Conservation (phyloP, 352 stramenopile genomes). For the Aphanomyces cochlioides region DNA sequence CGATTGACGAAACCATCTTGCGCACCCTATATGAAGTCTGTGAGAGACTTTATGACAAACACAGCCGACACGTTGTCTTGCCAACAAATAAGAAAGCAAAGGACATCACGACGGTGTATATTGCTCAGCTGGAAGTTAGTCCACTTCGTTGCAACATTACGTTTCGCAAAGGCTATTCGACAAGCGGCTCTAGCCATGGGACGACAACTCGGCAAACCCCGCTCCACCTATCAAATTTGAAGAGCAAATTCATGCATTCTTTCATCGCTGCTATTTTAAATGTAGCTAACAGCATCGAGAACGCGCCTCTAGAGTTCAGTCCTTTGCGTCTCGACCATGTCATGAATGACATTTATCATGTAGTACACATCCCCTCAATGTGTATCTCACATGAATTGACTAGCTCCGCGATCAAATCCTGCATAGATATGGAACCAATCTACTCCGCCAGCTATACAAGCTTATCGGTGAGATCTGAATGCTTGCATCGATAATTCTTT, state of each 20-base stretch:
- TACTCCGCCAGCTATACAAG: slow-evolving; percentile 29
- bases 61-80: neutral
- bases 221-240: slow-evolving; percentile 15
- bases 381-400: neutral
- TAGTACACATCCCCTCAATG: neutral
- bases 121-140: slow-evolving; percentile 25
- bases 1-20: slow-evolving; percentile 29
- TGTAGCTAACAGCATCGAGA: slow-evolving; percentile 29
- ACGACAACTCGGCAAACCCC: too few species aligned
- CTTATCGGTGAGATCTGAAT: slow-evolving; percentile 15
- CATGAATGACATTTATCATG: slow-evolving; percentile 18
- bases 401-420: slow-evolving; percentile 21
- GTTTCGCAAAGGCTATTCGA: slow-evolving; percentile 15
- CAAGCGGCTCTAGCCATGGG: too few species aligned
- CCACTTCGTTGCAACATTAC: slow-evolving; percentile 27
- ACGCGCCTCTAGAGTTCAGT: slow-evolving; percentile 25
- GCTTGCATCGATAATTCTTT: neutral
- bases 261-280: slow-evolving; percentile 23
- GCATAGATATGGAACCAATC: slow-evolving; percentile 21
- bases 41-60: slow-evolving; percentile 27
- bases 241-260: slow-evolving; percentile 27
- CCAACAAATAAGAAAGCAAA: neutral
- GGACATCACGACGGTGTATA: neutral
- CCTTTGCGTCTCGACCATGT: slow-evolving; percentile 19
- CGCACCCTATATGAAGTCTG: slow-evolving; percentile 25